Conservation (phyloP, 371 early-diverging fungal genomes). For the Mortierella sp. region DNA sequence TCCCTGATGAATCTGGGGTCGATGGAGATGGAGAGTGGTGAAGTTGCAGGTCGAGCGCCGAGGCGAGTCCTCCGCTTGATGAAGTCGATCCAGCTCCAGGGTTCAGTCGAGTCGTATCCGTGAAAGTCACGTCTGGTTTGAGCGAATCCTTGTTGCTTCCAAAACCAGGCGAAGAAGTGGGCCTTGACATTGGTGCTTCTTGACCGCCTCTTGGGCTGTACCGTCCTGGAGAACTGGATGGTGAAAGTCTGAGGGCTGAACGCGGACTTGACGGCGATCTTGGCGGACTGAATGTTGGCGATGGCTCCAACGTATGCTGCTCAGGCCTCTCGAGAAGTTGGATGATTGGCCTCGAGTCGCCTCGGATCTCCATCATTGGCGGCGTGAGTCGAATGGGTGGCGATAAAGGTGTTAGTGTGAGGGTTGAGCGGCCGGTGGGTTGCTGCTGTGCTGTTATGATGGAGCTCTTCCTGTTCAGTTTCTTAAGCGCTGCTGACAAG, state of each 20-base stretch:
- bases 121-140: neutral
- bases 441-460: neutral
- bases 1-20: constrained; percentile 26
- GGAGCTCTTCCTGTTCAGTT: constrained; percentile 30
- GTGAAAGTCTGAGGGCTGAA: constrained; percentile 13
- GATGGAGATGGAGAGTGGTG: constrained; percentile 21
- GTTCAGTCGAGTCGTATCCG: constrained; percentile 15
- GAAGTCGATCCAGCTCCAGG: constrained; percentile 4
- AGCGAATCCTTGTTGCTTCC: neutral
- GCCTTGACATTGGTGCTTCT: neutral
- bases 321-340: constrained; percentile 3
- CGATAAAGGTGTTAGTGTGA: constrained; percentile 17
- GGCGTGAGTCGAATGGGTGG: constrained; percentile 8
- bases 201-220: neutral
- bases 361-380: constrained; percentile 4
- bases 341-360: neutral
- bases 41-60: neutral
- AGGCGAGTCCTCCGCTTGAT: neutral
- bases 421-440: neutral
- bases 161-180: constrained; percentile 1
- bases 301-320: constrained; percentile 15
- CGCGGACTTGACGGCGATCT: constrained; percentile 30
- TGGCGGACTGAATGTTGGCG: constrained; percentile 21
- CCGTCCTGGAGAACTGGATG: constrained; percentile 8
- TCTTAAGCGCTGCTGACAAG: constrained; percentile 26